Conservation (phyloP, 371 early-diverging fungal genomes). For the Amoeboaphelidium protococcarum region DNA sequence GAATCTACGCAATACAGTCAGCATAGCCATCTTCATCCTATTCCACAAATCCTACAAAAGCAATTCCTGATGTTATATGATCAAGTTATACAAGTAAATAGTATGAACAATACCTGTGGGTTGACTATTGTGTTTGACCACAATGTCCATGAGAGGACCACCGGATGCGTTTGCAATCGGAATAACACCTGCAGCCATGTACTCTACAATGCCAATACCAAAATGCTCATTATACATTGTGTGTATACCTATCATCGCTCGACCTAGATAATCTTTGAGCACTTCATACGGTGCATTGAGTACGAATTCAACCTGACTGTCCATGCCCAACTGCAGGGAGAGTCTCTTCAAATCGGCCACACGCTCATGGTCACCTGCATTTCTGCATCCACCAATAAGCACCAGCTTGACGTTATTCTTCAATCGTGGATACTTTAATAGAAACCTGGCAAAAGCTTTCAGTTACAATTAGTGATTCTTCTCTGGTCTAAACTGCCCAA, state of each 20-base stretch:
- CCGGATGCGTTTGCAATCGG: conserved; percentile 75
- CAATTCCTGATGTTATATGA: not conserved
- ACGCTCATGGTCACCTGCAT: conserved; percentile 40
- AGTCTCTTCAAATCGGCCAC: conserved; percentile 28
- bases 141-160: conserved; percentile 79
- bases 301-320: conserved; percentile 42
- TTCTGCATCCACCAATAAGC: conserved; percentile 51
- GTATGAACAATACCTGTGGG: conserved; percentile 36
- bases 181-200: conserved; percentile 80
- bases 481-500: conserved; percentile 89
- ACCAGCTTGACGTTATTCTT: conserved; percentile 16
- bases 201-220: conserved; percentile 87
- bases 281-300: conserved; percentile 45
- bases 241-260: conserved; percentile 54
- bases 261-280: conserved; percentile 26
- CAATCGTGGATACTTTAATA: conserved; percentile 10
- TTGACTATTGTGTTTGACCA: conserved; percentile 22
- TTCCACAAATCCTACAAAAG: conserved; percentile 33
- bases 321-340: conserved; percentile 20
- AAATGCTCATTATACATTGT: conserved; percentile 94
- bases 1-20: conserved; percentile 19
- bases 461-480: conserved; percentile 70
- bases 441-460: conserved; percentile 32
- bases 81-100: conserved; percentile 5
- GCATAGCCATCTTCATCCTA: conserved; percentile 33